Conservation (phyloP, 768 basidiomycete genomes). For the Panaeolus cyanescens region DNA sequence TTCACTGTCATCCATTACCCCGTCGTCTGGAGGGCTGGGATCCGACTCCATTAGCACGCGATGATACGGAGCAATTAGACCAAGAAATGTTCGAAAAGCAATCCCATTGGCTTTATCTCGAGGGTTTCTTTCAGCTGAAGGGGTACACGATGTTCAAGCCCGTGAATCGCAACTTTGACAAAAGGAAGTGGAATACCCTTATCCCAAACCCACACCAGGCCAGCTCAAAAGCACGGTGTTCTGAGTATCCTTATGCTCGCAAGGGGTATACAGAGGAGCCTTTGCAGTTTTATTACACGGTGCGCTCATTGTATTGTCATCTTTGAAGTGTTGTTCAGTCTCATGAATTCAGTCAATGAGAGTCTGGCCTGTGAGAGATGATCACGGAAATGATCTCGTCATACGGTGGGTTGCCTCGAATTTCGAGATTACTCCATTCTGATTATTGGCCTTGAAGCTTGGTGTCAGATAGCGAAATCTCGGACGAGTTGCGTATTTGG, state of each 20-base stretch:
- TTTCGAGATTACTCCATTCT: background rate
- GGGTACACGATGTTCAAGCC: no score
- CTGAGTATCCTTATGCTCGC: conserved; percentile 8
- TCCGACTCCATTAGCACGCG: no score
- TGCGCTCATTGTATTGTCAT: background rate
- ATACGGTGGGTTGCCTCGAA: conserved; percentile 6
- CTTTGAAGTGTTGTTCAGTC: background rate
- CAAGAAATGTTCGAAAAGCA: no score
- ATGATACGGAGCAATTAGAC: no score
- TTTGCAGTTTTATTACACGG: background rate
- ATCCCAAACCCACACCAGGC: no score
- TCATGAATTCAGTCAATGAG: conserved; percentile 1
- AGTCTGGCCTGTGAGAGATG: conserved; percentile 8
- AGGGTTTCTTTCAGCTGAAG: no score
- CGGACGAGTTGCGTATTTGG: conserved; percentile 13
- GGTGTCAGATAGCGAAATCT: conserved; percentile 8
- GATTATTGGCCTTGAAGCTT: background rate
- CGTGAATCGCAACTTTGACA: no score
- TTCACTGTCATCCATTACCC: no score
- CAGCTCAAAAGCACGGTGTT: no score
- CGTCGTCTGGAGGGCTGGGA: no score
- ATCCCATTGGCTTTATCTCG: no score
- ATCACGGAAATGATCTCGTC: conserved; percentile 8
- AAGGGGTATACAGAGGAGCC: background rate
- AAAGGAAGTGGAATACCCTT: no score